Base-by-base conservation (phyloP, 1,284 basidiomycete species). In the Trametes hirsuta region DNA sequence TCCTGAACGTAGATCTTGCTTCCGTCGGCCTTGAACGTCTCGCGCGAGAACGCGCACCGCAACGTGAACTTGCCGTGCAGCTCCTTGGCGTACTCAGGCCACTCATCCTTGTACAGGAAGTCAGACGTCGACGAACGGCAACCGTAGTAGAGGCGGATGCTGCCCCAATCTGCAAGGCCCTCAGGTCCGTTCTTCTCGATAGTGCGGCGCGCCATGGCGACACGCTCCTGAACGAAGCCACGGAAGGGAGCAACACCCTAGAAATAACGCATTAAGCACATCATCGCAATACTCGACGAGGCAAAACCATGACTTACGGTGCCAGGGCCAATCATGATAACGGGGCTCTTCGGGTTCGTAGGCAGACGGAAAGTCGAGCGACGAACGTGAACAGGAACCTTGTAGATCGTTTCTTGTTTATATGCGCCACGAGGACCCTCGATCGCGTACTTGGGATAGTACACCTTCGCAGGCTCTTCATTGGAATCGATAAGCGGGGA, bases 1-100 rank as follows among this genome's bases (percentile, higher is more conserved):
- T 98, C 95, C 80, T 99, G 97, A 30, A 99, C 97, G 78, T 99
- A 99, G 69, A 97, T 92, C 84, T 98, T 97, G 80, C 88, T 83
- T 21, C 96, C 95, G 72, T 97, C 95, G 1, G 93, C 84, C 74
- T 92, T 95, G 79, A 83, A 91, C 88, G 86, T 82, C 69, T 97
- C 91, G 51, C 97, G 88, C 30, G 94, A 97, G 78, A 98, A 92
- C 15, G 97, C 94, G 59, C 81, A 84, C 73, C 92, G 90, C 83
- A 99, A 86, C 64, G 83, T 80, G 80, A 99, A 94, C 75, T 97
- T 97, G 72, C 91, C 95, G 68, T 89, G 88, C 48, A 99, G 86
- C 76, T 97, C 95, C 66, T 87, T 83, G 37, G 77, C 77, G 77
- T 98, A 98, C 72, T 87, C 79, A 2, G 94, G 85, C 97, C 97